Conservation (phyloP, 495 filamentous ascomycete genomes). For the Cetradonia linearis region DNA sequence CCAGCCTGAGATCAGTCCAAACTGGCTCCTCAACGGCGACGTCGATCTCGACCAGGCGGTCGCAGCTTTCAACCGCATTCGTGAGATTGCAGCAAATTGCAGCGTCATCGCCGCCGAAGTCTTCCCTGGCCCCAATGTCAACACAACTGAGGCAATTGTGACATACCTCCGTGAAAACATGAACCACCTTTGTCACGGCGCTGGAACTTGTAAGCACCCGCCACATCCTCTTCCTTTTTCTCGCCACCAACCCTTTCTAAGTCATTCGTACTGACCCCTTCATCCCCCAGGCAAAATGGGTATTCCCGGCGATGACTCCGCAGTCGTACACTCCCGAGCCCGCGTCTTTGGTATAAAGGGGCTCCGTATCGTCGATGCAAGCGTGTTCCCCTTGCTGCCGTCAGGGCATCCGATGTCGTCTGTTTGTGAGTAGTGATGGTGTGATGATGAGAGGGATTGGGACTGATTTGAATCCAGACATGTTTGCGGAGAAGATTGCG, state of each 20-base stretch:
- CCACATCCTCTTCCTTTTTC: too few species aligned
- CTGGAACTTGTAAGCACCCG: too few species aligned
- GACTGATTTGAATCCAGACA: too few species aligned
- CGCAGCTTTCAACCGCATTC: slow-evolving; percentile 32
- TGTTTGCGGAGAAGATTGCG: background rate
- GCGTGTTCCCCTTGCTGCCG: slow-evolving; percentile 44
- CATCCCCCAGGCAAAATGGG: slow-evolving; percentile 41
- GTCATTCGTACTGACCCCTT: background rate
- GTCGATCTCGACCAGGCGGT: slow-evolving; percentile 37
- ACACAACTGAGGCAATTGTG: background rate
- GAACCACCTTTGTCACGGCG: too few species aligned
- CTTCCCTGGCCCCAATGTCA: background rate
- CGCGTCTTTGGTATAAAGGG: slow-evolving; percentile 42
- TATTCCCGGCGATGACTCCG: slow-evolving; percentile 34
- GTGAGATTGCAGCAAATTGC: slow-evolving; percentile 38
- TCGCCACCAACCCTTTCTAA: too few species aligned
- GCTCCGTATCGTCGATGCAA: slow-evolving; percentile 52
- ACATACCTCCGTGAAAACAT: background rate
- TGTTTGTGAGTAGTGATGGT: too few species aligned
- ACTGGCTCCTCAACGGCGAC: slow-evolving; percentile 36
- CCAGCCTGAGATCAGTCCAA: slow-evolving; percentile 25
- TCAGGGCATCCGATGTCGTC: slow-evolving; percentile 50
- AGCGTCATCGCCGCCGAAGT: slow-evolving; percentile 21
- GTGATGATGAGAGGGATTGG: too few species aligned
- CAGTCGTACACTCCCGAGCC: slow-evolving; percentile 46